Evolutionary conservation across 352 stramenopile genomes (phyloP), one percentile per base, ranked within the genome.

Genomic region (Aphanomyces euteiches): DNA sequence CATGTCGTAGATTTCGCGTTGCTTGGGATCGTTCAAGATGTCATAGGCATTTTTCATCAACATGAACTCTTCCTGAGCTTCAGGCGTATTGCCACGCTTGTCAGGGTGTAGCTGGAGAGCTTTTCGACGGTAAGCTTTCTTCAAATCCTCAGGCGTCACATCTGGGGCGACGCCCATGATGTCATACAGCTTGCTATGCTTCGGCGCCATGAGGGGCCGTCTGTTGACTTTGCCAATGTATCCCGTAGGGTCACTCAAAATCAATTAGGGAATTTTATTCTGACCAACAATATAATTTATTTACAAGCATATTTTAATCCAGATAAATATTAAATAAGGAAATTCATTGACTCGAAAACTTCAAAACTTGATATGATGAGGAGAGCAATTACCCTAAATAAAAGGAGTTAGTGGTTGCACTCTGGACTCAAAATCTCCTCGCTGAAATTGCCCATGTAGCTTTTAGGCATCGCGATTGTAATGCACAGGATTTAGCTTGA

Each of bases 11-110:
- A 94, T 73, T 50, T 92, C 81, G 7, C 85, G 81, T 75, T 93
- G 92, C 67, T 93, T 80, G 34, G 88, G 82, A 77, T 98, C 92
- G 5, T 78, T 87, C 37, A 98, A 80, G 39, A 97, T 83, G 73
- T 98, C 93, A 75, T 98, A 98, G 19, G 95, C 95, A 67, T 93
- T 67, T 69, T 96, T 96, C 74, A 98, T 92, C 43, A 81, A 78
- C 41, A 88, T 95, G 75, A 98, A 98, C 67, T 90, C 84, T n/a
- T 92, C 84, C 72, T 92, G 84, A n/a, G 78, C 78, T 74, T 92
- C 84, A 6, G 81, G 81, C 57, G 84, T 89, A 74, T 92, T 92
- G 64, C 84, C 84, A 41, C 84, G 91, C 78, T 92, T 92, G 69
- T 94, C 87, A 3, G 93, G 93, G 66, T 98, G 93, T 47, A 96